These are phyloP conservation scores for Austroboletus niveus DNA, from an alignment of 1,284 basidiomycete species.

Conservation along the genomic window DNA sequence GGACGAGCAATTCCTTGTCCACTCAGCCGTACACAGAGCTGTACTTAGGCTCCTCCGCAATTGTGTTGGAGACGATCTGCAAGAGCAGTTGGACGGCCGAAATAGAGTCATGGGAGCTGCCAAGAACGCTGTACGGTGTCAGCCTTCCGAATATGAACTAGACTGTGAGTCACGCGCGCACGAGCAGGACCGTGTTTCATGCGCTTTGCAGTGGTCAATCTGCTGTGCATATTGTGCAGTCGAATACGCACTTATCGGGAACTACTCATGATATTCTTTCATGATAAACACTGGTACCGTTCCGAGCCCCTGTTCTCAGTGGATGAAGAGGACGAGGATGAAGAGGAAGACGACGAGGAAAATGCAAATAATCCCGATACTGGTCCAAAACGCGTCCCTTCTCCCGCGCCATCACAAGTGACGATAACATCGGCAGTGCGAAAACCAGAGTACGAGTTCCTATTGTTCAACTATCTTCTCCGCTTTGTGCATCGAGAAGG, in stretches of 20 bases:
- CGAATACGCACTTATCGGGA: slow-evolving; percentile 87
- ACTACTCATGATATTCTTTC: slow-evolving; percentile 93
- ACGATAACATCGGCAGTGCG: slow-evolving; percentile 56
- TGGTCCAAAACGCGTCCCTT: slow-evolving; percentile 38
- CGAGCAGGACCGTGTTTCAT: background rate
- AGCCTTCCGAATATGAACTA: slow-evolving; percentile 82
- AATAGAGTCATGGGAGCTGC: slow-evolving; percentile 81
- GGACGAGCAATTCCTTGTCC: slow-evolving; percentile 89
- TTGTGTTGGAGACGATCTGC: slow-evolving; percentile 88
- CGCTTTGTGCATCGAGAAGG: slow-evolving; percentile 96
- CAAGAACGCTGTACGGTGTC: slow-evolving; percentile 59
- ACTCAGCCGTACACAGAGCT: slow-evolving; percentile 87
- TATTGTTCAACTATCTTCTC: slow-evolving; percentile 93
- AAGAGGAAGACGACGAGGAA: slow-evolving; percentile 50
- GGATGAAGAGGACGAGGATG: slow-evolving; percentile 64
- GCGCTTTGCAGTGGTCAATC: slow-evolving; percentile 70
- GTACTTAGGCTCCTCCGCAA: slow-evolving; percentile 83
- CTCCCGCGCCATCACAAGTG: slow-evolving; percentile 58
- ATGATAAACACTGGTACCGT: slow-evolving; percentile 83
- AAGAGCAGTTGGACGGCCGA: slow-evolving; percentile 78
- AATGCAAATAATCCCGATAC: slow-evolving; percentile 16
- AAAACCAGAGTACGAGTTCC: slow-evolving; percentile 90
- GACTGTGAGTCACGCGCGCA: slow-evolving; percentile 56
- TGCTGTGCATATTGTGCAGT: slow-evolving; percentile 88
- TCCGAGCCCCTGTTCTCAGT: slow-evolving; percentile 68